Percentiles rank a stretch among this genome's conserved stretches.
phyloP scores from a whole-genome alignment of 306 rosid genomes.

The Cyclanthera cordifolia region DNA sequence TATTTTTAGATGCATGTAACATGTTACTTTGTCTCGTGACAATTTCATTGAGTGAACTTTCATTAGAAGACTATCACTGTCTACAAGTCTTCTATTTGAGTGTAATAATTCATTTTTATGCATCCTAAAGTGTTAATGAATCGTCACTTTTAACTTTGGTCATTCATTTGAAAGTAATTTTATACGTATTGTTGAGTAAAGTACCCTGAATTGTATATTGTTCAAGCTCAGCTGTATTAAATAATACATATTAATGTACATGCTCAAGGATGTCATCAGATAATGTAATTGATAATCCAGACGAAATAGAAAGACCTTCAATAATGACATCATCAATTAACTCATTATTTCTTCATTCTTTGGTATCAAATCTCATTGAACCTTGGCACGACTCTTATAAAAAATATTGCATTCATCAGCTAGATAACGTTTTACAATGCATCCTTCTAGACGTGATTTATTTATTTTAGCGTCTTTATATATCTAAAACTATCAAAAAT shows the following conservation, averaged over 20 bases:
- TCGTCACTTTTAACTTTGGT: too few relatives aligned
- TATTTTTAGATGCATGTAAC: background rate
- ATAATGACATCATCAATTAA: too few relatives aligned
- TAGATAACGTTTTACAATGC: background rate
- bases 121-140: background rate
- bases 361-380: background rate
- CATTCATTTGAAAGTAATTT: background rate
- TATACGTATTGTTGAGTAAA: background rate
- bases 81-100: background rate
- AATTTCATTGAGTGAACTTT: background rate
- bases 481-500: background rate
- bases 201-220: background rate
- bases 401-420: background rate
- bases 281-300: too few relatives aligned
- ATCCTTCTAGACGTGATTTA: background rate
- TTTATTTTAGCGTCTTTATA: background rate
- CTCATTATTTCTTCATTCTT: background rate
- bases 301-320: too few relatives aligned
- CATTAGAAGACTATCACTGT: background rate
- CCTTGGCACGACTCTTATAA: background rate
- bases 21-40: background rate
- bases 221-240: background rate
- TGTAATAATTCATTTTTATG: background rate
- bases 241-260: background rate
- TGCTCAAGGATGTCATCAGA: too few relatives aligned